Percentiles rank a stretch among this genome's conserved stretches.
phyloP scores from a whole-genome alignment of 768 basidiomycete genomes.

The Pholiota conissans region DNA sequence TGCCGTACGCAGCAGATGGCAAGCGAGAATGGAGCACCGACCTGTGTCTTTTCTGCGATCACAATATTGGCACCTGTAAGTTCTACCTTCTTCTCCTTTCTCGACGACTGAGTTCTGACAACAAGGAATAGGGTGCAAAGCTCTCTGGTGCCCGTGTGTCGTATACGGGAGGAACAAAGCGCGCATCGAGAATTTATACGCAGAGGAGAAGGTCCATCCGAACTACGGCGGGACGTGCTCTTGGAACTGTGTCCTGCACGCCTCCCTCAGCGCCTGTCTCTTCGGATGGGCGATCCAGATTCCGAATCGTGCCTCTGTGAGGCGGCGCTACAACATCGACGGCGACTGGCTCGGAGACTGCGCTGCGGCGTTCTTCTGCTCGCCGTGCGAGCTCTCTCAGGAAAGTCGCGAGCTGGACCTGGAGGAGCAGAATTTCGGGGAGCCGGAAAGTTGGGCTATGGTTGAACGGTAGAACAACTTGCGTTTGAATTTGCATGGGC shows the following conservation, averaged over 20 bases:
- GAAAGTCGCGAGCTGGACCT: conserved; percentile 38
- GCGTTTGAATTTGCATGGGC: neutral
- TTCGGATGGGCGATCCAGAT: conserved; percentile 23
- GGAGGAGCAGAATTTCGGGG: conserved; percentile 32
- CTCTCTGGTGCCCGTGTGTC: conserved; percentile 18
- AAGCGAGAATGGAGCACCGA: conserved; percentile 21
- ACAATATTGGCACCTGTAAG: conserved; percentile 17
- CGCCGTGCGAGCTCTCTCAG: conserved; percentile 39
- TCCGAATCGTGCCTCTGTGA: conserved; percentile 14
- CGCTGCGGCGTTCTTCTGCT: conserved; percentile 33
- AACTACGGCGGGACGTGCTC: conserved; percentile 10
- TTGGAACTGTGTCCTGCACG: conserved; percentile 14
- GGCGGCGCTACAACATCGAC: conserved; percentile 32
- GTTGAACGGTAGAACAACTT: neutral
- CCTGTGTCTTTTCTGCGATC: conserved; percentile 18
- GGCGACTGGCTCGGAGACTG: conserved; percentile 34
- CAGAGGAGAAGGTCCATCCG: conserved; percentile 6
- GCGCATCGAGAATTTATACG: conserved; percentile 16
- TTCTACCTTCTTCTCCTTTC: neutral
- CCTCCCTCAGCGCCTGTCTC: conserved; percentile 16
- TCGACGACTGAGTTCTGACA: neutral
- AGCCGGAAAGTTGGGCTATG: neutral
- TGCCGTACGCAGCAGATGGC: conserved; percentile 12
- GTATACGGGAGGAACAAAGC: conserved; percentile 19
- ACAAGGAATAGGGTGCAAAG: conserved; percentile 12